Evolutionary conservation across 192 early-diverging fungal genomes (phyloP).

Genomic region (Rhizoclosmatium globosum): DNA sequence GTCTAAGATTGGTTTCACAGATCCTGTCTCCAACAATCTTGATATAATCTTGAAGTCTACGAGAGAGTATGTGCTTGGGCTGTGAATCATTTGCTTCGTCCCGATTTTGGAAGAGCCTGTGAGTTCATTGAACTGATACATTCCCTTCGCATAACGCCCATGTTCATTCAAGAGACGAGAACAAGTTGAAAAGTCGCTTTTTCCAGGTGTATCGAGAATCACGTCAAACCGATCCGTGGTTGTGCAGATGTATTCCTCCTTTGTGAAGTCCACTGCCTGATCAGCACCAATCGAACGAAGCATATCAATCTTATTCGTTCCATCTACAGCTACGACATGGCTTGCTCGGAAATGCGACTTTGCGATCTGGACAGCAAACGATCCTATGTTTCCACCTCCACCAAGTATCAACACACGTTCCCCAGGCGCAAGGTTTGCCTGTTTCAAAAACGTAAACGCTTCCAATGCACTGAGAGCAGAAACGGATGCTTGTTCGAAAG

Average conservation of each 20-base stretch:
- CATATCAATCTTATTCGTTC: conserved; percentile 53
- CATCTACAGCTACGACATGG: conserved; percentile 63
- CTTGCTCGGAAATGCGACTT: conserved; percentile 2
- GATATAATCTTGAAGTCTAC: conserved; percentile 22
- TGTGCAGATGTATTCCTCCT: conserved; percentile 36
- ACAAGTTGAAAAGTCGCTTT: neutral
- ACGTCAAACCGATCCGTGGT: conserved; percentile 14
- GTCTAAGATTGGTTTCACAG: conserved; percentile 25
- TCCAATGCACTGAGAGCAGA: conserved; percentile 10
- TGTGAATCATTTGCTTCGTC: conserved; percentile 16
- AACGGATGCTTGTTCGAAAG: neutral
- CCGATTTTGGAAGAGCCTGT: neutral
- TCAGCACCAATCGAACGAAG: conserved; percentile 66
- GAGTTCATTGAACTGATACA: conserved; percentile 2
- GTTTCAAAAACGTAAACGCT: conserved; percentile 1
- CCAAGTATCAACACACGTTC: conserved; percentile 9
- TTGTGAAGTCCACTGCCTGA: conserved; percentile 63
- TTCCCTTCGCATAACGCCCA: conserved; percentile 5
- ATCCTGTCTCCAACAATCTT: conserved; percentile 18
- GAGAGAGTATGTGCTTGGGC: neutral
- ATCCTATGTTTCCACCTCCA: conserved; percentile 43
- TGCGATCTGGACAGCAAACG: conserved; percentile 57
- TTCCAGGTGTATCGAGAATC: conserved; percentile 13
- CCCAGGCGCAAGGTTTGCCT: neutral
- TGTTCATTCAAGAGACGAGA: neutral